These are phyloP conservation scores for Moricandia arvensis DNA, from an alignment of 345 rosid genomes.

Conservation along the genomic window DNA sequence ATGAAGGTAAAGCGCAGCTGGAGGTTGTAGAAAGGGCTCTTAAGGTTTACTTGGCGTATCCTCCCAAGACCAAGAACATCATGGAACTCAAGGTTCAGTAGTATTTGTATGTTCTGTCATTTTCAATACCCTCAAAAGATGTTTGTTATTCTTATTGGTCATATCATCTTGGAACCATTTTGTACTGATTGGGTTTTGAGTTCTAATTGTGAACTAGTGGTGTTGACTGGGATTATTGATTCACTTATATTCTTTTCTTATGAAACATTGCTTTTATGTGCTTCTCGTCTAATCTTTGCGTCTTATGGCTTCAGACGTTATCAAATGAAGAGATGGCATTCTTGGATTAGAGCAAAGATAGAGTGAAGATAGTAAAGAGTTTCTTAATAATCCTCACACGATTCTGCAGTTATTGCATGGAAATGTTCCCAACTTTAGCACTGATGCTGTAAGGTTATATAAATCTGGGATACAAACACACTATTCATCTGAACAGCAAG, in stretches of 20 bases:
- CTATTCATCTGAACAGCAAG: constrained; percentile 11
- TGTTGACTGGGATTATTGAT: neutral
- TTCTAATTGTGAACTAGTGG: neutral
- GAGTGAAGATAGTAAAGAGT: constrained; percentile 1
- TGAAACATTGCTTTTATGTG: constrained; percentile 3
- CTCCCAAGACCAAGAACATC: constrained; percentile 70
- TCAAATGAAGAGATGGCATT: constrained; percentile 15
- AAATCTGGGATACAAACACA: neutral
- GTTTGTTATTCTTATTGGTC: neutral
- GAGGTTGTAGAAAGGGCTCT: constrained; percentile 69
- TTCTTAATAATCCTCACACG: constrained; percentile 16
- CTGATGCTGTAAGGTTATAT: neutral
- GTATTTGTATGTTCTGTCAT: constrained; percentile 19
- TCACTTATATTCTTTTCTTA: neutral
- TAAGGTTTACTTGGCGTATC: constrained; percentile 63
- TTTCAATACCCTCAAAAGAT: constrained; percentile 1
- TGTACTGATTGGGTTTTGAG: neutral
- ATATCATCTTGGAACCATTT: constrained; percentile 1
- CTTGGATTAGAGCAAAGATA: neutral
- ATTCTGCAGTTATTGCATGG: neutral
- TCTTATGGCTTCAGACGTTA: constrained; percentile 13
- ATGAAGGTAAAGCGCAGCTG: constrained; percentile 61
- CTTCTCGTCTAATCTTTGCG: constrained; percentile 11
- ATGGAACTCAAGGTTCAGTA: constrained; percentile 59
- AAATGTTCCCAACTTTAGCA: neutral